Evolutionary conservation across 805 yeast genomes (phyloP).

Genomic region (Saccharomycopsis synnaedendra): DNA sequence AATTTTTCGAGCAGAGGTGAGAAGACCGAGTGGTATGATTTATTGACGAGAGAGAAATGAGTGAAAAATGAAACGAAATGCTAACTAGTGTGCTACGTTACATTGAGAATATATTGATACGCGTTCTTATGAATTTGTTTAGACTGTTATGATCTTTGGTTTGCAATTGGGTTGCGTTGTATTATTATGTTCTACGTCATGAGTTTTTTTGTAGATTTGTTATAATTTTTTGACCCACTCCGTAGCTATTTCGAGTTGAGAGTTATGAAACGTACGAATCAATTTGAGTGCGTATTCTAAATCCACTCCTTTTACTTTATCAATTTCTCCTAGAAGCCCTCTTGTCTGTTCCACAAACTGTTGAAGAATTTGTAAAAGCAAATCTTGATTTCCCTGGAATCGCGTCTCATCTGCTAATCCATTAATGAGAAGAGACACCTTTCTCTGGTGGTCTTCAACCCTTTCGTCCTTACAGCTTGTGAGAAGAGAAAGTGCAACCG

Average conservation of each 20-base stretch:
- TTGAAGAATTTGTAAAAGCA: constrained; percentile 18
- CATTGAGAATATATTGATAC: too few species aligned
- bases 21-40: constrained; percentile 12
- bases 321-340: background rate
- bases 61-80: too few species aligned
- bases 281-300: background rate
- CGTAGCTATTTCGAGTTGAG: constrained; percentile 1
- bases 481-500: constrained; percentile 58
- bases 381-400: constrained; percentile 24
- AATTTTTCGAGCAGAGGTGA: constrained; percentile 7
- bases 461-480: constrained; percentile 17
- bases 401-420: constrained; percentile 39
- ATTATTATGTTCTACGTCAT: too few species aligned
- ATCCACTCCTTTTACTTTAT: background rate
- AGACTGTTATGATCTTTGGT: background rate
- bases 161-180: too few species aligned
- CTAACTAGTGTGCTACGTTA: too few species aligned
- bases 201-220: too few species aligned
- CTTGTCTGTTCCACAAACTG: background rate
- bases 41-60: background rate
- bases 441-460: constrained; percentile 1
- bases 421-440: constrained; percentile 12
- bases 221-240: too few species aligned
- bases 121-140: background rate
- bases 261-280: background rate